Base-by-base conservation (phyloP, 805 yeast genomes). In the Candida peoriensis region DNA sequence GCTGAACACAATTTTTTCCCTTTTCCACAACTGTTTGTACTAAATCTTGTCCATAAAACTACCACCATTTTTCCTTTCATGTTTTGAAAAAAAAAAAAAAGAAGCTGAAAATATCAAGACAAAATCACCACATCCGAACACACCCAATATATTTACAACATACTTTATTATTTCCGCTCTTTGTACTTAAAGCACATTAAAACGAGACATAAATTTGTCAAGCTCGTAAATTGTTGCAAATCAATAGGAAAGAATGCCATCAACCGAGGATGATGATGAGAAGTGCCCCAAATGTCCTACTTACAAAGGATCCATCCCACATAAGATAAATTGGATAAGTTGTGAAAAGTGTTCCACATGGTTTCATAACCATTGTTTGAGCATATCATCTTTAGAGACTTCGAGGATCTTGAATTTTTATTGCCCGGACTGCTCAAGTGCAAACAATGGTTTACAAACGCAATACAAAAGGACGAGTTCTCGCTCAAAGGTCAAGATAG, bases 401-500 rank as follows among this genome's bases (percentile, higher is more conserved):
- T 51, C 58, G 14, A 47, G 52, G 10, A 60, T 78, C 11, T 57
- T 61, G 23, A 55, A 61, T 32, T 83, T 63, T 53, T 85, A 80
- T 46, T 83, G 93, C 48, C 47, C 50, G 0, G 37, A 47, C 1
- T 83, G 89, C 51, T 50, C 44, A 5, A 37, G 38, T 10, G 43
- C 44, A 3, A 20, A 26, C 14, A 54, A 66, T 33, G 86, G 86
- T 1, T n/a, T 16, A 6, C 72, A 76, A 0, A 66, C 79, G 5
- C 51, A 66, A 12, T 50, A 54, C 33, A 71, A 66, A 36, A 60
- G 89, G 25, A 65, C 65, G 24, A 78, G 85, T 37, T 63, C 68
- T 28, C 61, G 96, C 16, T 60, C 69, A 12, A 61, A 64, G 27
- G 58, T 64, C n/a, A 66, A 67, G 34, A 71, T 88, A 29, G 95